phyloP scores from a whole-genome alignment of 495 filamentous ascomycete species.

The Penicillium arizonense region DNA sequence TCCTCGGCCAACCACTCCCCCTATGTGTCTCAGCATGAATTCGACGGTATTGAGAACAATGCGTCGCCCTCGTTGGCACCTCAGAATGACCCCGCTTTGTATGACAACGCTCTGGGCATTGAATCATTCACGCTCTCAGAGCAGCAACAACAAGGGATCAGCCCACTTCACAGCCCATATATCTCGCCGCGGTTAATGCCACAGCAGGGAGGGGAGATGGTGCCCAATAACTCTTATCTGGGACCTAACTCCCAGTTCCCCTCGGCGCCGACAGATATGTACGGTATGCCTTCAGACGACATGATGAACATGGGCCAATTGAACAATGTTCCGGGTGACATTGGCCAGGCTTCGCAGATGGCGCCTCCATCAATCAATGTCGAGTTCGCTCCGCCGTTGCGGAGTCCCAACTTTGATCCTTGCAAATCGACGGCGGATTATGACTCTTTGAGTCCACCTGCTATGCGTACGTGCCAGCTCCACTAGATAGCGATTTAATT shows the following conservation, averaged over 20 bases:
- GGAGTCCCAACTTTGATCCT: slow-evolving; percentile 68
- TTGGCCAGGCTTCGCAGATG: slow-evolving; percentile 71
- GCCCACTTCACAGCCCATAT: slow-evolving; percentile 80
- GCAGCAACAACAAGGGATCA: slow-evolving; percentile 59
- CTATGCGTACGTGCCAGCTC: slow-evolving; percentile 63
- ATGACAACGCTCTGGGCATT: slow-evolving; percentile 74
- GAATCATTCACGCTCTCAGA: slow-evolving; percentile 83
- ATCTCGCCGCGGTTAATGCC: slow-evolving; percentile 80
- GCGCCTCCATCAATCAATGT: slow-evolving; percentile 90
- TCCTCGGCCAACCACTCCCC: slow-evolving; percentile 84
- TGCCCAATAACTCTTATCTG: slow-evolving; percentile 48
- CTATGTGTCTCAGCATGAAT: slow-evolving; percentile 73
- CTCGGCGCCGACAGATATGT: slow-evolving; percentile 52
- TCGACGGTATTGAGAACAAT: slow-evolving; percentile 69
- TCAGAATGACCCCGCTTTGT: slow-evolving; percentile 67
- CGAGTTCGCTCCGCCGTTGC: slow-evolving; percentile 84
- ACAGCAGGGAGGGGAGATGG: slow-evolving; percentile 58
- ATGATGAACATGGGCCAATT: slow-evolving; percentile 24
- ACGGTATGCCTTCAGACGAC: slow-evolving; percentile 41
- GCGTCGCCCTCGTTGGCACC: slow-evolving; percentile 78
- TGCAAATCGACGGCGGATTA: slow-evolving; percentile 61
- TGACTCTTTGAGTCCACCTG: slow-evolving; percentile 81
- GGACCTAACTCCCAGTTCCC: slow-evolving; percentile 42
- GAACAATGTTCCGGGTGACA: slow-evolving; percentile 46
- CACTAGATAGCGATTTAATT: not conserved